Percentiles rank a stretch among this genome's conserved stretches.
Conservation (phyloP, 2,329 filamentous ascomycete genomes). For the Venturia effusa region DNA sequence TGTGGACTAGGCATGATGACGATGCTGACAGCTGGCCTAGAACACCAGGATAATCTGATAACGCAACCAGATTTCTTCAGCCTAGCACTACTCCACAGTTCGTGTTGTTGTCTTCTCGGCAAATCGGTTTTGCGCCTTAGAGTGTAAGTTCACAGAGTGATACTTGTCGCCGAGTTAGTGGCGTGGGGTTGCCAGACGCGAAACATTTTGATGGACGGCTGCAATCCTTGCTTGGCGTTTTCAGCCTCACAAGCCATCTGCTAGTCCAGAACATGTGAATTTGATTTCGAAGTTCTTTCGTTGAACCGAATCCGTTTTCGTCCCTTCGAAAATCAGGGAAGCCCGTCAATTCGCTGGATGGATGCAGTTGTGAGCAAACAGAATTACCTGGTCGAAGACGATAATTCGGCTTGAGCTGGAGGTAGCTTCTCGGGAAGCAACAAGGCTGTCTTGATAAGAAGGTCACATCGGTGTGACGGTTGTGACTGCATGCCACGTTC, state of each 20-base stretch:
- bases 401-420: not conserved
- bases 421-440: not conserved
- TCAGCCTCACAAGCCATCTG: not conserved
- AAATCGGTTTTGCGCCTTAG: too few relatives aligned
- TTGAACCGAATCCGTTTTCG: not conserved
- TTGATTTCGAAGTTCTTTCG: not conserved
- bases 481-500: not conserved
- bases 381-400: not conserved
- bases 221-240: not conserved
- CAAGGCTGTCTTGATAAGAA: not conserved
- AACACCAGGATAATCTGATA: not conserved
- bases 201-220: not conserved
- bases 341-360: too few relatives aligned
- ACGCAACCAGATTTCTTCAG: not conserved
- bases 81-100: too few relatives aligned
- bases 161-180: not conserved
- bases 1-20: not conserved
- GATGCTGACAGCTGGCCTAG: too few relatives aligned
- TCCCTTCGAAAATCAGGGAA: not conserved
- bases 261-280: too few relatives aligned
- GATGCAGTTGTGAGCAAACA: not conserved
- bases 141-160: not conserved
- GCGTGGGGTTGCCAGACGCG: not conserved
- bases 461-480: not conserved
- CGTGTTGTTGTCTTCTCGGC: too few relatives aligned